Evolutionary conservation across 2,329 filamentous ascomycete species (phyloP), one percentile per base, ranked within the genome.

Genomic region (Epicoccum nigrum): DNA sequence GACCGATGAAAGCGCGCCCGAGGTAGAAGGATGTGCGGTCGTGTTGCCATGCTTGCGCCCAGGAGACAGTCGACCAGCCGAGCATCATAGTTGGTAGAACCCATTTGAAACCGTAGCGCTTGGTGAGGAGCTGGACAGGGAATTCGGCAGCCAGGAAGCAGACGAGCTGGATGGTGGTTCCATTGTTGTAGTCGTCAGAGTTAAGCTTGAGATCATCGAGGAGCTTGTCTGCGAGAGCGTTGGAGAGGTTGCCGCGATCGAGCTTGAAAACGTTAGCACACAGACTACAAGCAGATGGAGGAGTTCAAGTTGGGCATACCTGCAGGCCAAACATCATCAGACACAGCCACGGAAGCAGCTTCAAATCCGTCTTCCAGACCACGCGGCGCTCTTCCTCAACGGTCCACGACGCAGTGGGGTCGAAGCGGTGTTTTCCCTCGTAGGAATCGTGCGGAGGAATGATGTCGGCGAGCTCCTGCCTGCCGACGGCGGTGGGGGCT

Each of bases 111-210:
- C 76, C 76, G 28, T 70, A 68, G 21, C 74, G 69, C 54, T 78
- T 79, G 19, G 74, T 76, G 27, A 77, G 68, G n/a, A 78, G 67
- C 31, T 59, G 62, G 0, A 76, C 75, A 0, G 76, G 76, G 16
- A 79, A 71, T 42, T 77, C 76, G 0, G 76, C 74, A 2, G 61
- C 56, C n/a, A 96, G 91, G 76, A 95, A 95, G 70, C 90, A 92
- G 19, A 83, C 81, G 73, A 90, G 92, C 77, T 94, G 93, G 8
- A 88, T 74, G 0, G 73, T 74, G 15, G 71, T 68, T 30, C 68
- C 67, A 30, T 69, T 66, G 54, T 71, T 71, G 53, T 70, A 71
- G 41, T 70, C 68, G 47, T 70, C 67, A 13, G 58, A 64, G 1
- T 62, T 69, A 17, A 71, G 54, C 2, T 56, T 54, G 9, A 71